Evolutionary conservation across 331 rosid species (phyloP), one percentile per base, ranked within the genome.

Genomic region (Malus hybrid): DNA sequence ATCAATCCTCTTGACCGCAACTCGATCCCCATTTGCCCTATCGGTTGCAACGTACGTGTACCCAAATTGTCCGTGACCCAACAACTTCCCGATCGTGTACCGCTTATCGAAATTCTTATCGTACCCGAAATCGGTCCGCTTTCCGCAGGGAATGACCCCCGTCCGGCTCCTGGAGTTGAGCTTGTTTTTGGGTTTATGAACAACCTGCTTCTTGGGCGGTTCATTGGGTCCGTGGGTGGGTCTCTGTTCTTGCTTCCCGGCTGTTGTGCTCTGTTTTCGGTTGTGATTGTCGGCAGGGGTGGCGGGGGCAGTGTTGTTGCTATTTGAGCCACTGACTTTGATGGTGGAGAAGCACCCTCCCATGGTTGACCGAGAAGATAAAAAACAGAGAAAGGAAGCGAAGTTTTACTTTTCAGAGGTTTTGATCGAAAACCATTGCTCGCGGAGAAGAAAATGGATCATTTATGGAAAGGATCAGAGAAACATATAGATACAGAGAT

Each of bases 1-100:
- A 74, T 95, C 98, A 57, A 95, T 90, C 73, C 87, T 86, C 87
- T 95, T 95, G 5, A 95, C 99, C 36, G 98, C 99, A n/a, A 95
- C 99, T 22, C 97, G 96, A 85, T 95, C 93, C 81, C 97, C 97
- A 82, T 87, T 92, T 4, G 73, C 85, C 83, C 82, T 89, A 74
- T 92, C 93, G 13, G 84, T 67, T 6, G 98, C 99, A 7, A 90
- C 98, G 80, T 90, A 95, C 16, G 99, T 95, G 57, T 95, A 95
- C 24, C 99, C 99, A 79, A 95, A 95, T 78, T 95, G 98, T 1
- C 99, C 99, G 10, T 95, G 97, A 1, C 99, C 99, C 44, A 95
- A 83, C 87, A 95, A 80, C 78, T 95, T 95, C 65, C 98, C 99
- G 16, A 95, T 88, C 76, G 90, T 75, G 80, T 89, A 95, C 1